Base-by-base conservation (phyloP, 2,329 filamentous ascomycete genomes). In the Fusarium devonianum region DNA sequence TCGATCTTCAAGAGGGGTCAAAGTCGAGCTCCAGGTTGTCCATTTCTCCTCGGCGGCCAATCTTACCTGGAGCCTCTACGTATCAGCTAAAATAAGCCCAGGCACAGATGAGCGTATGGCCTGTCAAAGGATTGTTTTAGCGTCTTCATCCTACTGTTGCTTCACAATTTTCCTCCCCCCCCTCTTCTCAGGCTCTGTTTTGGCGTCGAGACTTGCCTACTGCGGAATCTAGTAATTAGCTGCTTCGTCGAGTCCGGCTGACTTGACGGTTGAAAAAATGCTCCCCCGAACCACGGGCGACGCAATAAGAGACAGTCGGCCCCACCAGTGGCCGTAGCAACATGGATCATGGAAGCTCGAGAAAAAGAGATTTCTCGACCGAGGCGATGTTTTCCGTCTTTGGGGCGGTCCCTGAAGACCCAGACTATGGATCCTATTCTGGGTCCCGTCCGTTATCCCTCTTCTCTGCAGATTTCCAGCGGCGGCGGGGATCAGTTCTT, bases 251-350 rank as follows among this genome's bases (percentile, higher is more conserved):
- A 62, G 52, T 58, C 60, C 60, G 58, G 61, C 26, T 44, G 44
- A 57, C 51, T 23, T 44, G 44, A 57, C 51, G 34, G 57, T 57
- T 52, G 44, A 48, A 22, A 32, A 28, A 52, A 38, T n/a, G n/a
- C n/a, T n/a, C n/a, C n/a, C n/a, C n/a, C n/a, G n/a, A 58, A 59
- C 44, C 26, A 17, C 42, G 22, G 19, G 39, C 39, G 21, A 22
- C 41, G 14, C n/a, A 33, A 25, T 23, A 33, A 23, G 17, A 4
- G 33, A 40, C 13, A 19, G 7, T 4, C 35, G 35, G 53, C 63
- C 52, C 59, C 61, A 64, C 53, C 48, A 59, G 43, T 56, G 54
- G 11, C 53, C 53, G 55, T 63, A 59, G 56, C 57, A 65, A 65
- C 57, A 56, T 44, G 58, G 57, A 54, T 53, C 19, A 41, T 40